Base-by-base conservation (phyloP, 139 green algal species). In the Haematococcus sp. region DNA sequence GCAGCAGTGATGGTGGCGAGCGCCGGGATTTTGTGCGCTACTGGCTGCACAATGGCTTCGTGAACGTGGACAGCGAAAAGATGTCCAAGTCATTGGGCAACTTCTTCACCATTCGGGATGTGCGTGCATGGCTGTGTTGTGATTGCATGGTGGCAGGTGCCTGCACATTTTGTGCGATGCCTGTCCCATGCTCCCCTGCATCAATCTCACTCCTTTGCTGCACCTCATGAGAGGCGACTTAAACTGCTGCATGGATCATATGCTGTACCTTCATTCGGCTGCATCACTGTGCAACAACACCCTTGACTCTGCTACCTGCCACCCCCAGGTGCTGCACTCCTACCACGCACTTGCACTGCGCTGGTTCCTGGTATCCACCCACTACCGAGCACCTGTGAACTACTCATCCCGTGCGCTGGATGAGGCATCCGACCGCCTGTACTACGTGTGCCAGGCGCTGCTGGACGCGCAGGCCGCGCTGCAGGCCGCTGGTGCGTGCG, bases 81-180 rank as follows among this genome's bases (percentile, higher is more conserved):
- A 99, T 99, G 95, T 92, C 80, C 65, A 99, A 99, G 88, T 92
- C 79, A 1, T 73, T 99, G 13, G 95, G 95, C 46, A 99, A 99
- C 86, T 99, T 99, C 81, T 98, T 98, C 87, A 99, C 94, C 40
- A 99, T 99, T 68, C 73, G 93, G 55, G 74, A 80, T 27, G 73
- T 79, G 63, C 33, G 73, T 55, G 63, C 31, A 4, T 65, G 4
- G n/a, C 28, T 20, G 22, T n/a, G 54, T n/a, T 61, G n/a, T n/a
- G n/a, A n/a, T n/a, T 56, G 16, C 49, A 56, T 56, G 49, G 49
- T 19, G 19, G 49, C 16, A 56, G 49, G 19, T 56, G 49, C 56
- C 23, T 64, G 56, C 56, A 30, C 56, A 64, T 56, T 56, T 16
- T 56, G 49, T 56, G 49, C 19, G 49, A n/a, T n/a, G n/a, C n/a